These are phyloP conservation scores for Aspergillus tanneri DNA, from an alignment of 2,329 filamentous ascomycete genomes.

Conservation along the genomic window DNA sequence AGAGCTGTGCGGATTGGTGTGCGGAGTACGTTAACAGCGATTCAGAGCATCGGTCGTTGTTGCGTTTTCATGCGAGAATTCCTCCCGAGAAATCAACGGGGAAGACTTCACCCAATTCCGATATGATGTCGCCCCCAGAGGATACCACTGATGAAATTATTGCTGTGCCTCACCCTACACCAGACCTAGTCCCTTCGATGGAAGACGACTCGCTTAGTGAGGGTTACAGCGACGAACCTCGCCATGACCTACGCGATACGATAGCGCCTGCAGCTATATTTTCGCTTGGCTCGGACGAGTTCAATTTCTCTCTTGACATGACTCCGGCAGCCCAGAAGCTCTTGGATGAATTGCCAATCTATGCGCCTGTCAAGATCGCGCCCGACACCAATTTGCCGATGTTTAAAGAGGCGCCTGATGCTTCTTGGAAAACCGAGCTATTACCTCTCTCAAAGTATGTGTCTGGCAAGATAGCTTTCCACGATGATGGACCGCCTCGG, in stretches of 20 bases:
- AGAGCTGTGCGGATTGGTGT: constrained; percentile 77
- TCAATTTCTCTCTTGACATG: constrained; percentile 73
- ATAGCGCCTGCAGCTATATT: constrained; percentile 75
- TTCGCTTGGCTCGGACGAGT: constrained; percentile 74
- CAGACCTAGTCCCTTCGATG: constrained; percentile 65
- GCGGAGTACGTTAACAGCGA: constrained; percentile 73
- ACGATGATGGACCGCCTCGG: constrained; percentile 61
- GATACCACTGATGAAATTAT: constrained; percentile 34
- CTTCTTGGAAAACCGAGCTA: constrained; percentile 71
- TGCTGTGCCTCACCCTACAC: constrained; percentile 54
- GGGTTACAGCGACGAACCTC: constrained; percentile 46
- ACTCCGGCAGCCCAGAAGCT: constrained; percentile 75
- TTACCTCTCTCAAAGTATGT: constrained; percentile 85
- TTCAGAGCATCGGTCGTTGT: constrained; percentile 59
- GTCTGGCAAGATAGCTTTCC: constrained; percentile 73
- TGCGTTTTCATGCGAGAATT: constrained; percentile 63
- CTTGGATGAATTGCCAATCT: constrained; percentile 77
- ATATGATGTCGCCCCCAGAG: constrained; percentile 32
- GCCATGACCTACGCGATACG: constrained; percentile 44
- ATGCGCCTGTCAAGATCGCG: constrained; percentile 59
- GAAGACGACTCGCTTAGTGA: constrained; percentile 59
- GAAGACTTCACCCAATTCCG: constrained; percentile 29
- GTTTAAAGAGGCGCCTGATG: constrained; percentile 65
- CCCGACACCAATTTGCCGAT: constrained; percentile 58
- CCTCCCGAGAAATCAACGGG: constrained; percentile 27